These are phyloP conservation scores for Fraxinus baroniana DNA, from an alignment of 305 asterid genomes.

Conservation along the genomic window DNA sequence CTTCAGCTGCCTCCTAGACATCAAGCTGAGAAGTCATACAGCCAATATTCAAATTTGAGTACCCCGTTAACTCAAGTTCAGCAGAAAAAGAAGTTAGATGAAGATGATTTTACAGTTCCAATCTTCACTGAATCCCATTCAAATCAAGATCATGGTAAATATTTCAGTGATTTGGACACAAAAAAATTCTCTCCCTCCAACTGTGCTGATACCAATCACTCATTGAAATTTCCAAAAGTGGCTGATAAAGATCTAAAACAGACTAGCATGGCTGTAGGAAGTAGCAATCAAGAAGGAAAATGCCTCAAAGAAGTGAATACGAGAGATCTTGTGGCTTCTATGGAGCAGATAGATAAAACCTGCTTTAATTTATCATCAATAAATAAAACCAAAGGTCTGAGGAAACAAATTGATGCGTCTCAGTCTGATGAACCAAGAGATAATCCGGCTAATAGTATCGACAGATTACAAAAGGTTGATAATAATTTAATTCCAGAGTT, in stretches of 20 bases:
- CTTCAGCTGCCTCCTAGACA: conserved; percentile 40
- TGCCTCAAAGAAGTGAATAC: conserved; percentile 22
- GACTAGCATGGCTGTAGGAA: conserved; percentile 4
- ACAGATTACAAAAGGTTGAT: conserved; percentile 16
- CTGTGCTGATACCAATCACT: conserved; percentile 16
- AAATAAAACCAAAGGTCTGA: conserved; percentile 4
- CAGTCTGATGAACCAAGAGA: conserved; percentile 28
- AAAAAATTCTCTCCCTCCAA: conserved; percentile 35
- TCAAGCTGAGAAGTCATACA: conserved; percentile 37
- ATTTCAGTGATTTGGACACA: conserved; percentile 5
- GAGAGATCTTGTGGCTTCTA: conserved; percentile 22
- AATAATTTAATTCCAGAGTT: conserved; percentile 8
- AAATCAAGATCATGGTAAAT: conserved; percentile 24
- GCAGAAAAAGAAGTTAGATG: conserved; percentile 41
- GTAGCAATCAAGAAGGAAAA: conserved; percentile 22
- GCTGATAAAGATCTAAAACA: conserved; percentile 18
- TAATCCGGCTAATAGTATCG: background rate
- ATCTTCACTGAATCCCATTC: conserved; percentile 34
- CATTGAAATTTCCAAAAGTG: conserved; percentile 18
- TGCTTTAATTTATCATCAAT: conserved; percentile 23
- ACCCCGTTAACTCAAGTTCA: conserved; percentile 27
- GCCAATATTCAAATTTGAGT: conserved; percentile 38
- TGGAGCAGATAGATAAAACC: conserved; percentile 1
- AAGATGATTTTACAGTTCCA: conserved; percentile 58
- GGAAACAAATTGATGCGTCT: conserved; percentile 23